These are phyloP conservation scores for Lachnellula hyalina DNA, from an alignment of 2,329 filamentous ascomycete species.

Conservation along the genomic window DNA sequence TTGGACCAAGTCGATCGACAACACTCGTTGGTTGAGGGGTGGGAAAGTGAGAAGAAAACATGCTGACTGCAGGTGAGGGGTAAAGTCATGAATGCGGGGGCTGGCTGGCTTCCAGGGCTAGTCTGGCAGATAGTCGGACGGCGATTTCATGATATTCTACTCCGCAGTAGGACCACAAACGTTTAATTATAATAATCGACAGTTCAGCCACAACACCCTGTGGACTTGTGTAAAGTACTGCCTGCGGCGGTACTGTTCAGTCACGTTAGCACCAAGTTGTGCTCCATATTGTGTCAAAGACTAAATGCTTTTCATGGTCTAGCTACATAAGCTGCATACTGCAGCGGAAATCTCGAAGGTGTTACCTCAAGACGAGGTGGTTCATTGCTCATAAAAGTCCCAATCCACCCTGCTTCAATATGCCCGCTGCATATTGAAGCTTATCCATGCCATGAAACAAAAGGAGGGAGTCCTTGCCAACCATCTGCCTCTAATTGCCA, in stretches of 20 bases:
- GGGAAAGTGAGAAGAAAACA: no score
- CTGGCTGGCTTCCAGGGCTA: no score
- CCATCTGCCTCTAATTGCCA: slow-evolving; percentile 29
- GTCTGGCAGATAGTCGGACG: no score
- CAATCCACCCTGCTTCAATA: slow-evolving; percentile 15
- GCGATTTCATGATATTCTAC: not conserved
- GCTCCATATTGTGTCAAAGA: slow-evolving; percentile 10
- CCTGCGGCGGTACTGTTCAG: not conserved
- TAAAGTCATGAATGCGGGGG: no score
- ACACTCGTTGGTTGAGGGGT: no score
- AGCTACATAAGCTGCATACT: slow-evolving; percentile 27
- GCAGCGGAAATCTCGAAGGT: slow-evolving; percentile 24
- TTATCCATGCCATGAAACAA: slow-evolving; percentile 24
- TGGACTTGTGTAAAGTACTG: not conserved
- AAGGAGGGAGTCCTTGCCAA: slow-evolving; percentile 20
- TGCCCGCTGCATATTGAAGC: slow-evolving; percentile 22
- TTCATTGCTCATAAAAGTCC: slow-evolving; percentile 27
- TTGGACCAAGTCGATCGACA: no score
- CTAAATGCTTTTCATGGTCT: slow-evolving; percentile 29
- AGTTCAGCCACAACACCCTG: not conserved
- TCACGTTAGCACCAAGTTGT: not conserved
- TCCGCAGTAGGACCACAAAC: no score
- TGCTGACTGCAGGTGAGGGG: no score
- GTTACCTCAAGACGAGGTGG: slow-evolving; percentile 19
- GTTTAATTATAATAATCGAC: not conserved